These are phyloP conservation scores for Paramyrothecium sp. DNA, from an alignment of 2,329 filamentous ascomycete species.

Conservation along the genomic window DNA sequence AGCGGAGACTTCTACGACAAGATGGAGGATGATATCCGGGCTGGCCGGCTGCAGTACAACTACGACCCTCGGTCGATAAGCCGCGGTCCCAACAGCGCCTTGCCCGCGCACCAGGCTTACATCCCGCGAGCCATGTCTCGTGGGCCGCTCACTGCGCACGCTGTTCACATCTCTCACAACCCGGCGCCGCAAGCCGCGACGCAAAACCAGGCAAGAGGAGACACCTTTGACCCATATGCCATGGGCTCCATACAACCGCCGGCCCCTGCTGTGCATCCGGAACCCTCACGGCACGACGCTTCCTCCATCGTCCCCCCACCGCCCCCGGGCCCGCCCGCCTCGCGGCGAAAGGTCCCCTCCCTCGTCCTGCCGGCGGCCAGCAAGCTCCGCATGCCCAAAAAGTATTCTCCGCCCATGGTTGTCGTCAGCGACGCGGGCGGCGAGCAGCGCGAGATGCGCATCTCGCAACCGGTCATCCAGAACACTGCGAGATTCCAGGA, in stretches of 20 bases:
- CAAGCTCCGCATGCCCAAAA: conserved; percentile 38
- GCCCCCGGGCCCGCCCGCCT: conserved; percentile 21
- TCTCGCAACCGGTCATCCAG: conserved; percentile 26
- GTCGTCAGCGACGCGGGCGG: conserved; percentile 19
- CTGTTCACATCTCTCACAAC: conserved; percentile 1
- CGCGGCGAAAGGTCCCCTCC: conserved; percentile 26
- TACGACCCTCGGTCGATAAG: conserved; percentile 20
- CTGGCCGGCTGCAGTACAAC: conserved; percentile 20
- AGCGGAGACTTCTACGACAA: conserved; percentile 40
- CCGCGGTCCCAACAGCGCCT: conserved; percentile 22
- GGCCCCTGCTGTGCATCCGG: neutral
- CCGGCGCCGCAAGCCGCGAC: conserved; percentile 6
- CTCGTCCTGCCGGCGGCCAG: conserved; percentile 36
- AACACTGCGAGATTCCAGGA: conserved; percentile 23
- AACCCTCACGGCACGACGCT: neutral
- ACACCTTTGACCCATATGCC: conserved; percentile 1
- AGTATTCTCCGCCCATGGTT: conserved; percentile 37
- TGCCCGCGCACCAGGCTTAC: conserved; percentile 50
- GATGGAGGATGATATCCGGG: conserved; percentile 26
- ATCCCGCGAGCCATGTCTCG: conserved; percentile 31
- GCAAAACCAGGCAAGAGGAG: conserved; percentile 4
- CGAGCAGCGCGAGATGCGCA: conserved; percentile 17
- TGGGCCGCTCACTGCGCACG: conserved; percentile 1
- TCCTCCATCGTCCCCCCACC: conserved; percentile 18
- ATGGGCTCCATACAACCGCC: conserved; percentile 8